A percentile compares a stretch with the other conserved stretches of the same genome.
These are phyloP conservation scores for Piloderma croceum DNA, from an alignment of 768 basidiomycete species.

Conservation along the genomic window DNA sequence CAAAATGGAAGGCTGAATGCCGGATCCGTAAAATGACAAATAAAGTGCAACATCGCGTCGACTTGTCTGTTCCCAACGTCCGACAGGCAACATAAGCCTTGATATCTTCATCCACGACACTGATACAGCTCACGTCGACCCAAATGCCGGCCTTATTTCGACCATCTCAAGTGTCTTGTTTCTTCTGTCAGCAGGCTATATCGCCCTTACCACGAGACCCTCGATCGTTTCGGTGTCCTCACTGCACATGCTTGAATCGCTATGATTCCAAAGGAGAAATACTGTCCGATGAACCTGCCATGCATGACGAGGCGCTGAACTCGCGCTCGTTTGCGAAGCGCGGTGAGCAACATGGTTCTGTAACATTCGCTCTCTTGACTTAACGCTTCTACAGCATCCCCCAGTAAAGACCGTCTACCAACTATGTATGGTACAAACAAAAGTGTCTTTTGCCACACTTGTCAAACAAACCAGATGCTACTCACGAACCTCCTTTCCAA, in stretches of 20 bases:
- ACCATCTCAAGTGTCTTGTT: conserved; percentile 50
- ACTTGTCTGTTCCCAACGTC: no score
- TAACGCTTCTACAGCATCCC: conserved; percentile 56
- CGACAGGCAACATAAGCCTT: no score
- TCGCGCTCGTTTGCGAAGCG: conserved; percentile 61
- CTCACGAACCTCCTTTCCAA: conserved; percentile 82
- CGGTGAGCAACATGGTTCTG: no score
- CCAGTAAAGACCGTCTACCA: conserved; percentile 63
- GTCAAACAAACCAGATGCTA: conserved; percentile 90
- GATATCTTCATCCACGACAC: no score
- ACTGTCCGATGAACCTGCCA: conserved; percentile 79
- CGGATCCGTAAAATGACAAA: no score
- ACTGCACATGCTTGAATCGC: conserved; percentile 71
- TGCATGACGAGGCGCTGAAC: conserved; percentile 78
- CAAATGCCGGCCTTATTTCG: conserved; percentile 44
- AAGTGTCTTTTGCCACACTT: conserved; percentile 77
- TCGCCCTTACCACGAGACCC: conserved; percentile 41
- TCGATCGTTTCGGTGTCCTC: conserved; percentile 57
- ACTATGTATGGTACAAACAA: conserved; percentile 44
- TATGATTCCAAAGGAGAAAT: conserved; percentile 71
- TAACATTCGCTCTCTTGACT: no score
- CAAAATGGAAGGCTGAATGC: no score
- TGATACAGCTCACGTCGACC: no score
- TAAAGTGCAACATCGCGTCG: no score
- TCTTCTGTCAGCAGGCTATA: conserved; percentile 58